Evolutionary conservation across 345 rosid genomes (phyloP).

Genomic region (Litchi chinensis): DNA sequence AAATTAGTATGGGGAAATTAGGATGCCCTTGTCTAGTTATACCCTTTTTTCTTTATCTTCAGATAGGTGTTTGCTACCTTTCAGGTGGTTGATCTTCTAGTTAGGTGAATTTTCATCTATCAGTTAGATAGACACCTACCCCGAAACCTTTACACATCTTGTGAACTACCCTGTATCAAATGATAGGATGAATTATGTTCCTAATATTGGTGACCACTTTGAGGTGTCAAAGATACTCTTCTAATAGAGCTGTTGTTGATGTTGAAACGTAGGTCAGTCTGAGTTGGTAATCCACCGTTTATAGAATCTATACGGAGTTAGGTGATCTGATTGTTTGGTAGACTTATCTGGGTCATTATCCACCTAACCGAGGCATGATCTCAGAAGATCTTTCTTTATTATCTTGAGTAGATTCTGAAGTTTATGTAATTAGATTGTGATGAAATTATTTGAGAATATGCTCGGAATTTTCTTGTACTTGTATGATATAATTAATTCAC

Average conservation of each 20-base stretch:
- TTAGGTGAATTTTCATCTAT: background rate
- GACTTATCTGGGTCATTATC: background rate
- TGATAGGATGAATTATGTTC: background rate
- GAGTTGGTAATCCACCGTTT: background rate
- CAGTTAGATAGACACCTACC: background rate
- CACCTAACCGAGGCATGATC: constrained; percentile 4
- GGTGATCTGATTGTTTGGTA: background rate
- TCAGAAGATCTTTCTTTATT: background rate
- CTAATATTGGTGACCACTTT: background rate
- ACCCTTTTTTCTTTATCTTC: background rate
- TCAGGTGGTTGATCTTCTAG: background rate
- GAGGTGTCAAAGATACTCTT: background rate
- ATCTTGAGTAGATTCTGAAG: background rate
- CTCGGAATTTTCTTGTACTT: background rate
- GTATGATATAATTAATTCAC: background rate
- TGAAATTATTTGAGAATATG: constrained; percentile 3
- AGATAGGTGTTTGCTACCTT: background rate
- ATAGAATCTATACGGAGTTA: background rate
- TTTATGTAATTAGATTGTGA: background rate
- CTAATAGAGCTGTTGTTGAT: background rate
- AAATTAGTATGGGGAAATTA: background rate
- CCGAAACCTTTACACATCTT: background rate
- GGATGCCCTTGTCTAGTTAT: background rate
- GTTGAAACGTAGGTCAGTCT: constrained; percentile 3
- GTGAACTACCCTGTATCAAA: background rate